Evolutionary conservation across 2,329 filamentous ascomycete genomes (phyloP).

Genomic region (Penicillium polonicum): DNA sequence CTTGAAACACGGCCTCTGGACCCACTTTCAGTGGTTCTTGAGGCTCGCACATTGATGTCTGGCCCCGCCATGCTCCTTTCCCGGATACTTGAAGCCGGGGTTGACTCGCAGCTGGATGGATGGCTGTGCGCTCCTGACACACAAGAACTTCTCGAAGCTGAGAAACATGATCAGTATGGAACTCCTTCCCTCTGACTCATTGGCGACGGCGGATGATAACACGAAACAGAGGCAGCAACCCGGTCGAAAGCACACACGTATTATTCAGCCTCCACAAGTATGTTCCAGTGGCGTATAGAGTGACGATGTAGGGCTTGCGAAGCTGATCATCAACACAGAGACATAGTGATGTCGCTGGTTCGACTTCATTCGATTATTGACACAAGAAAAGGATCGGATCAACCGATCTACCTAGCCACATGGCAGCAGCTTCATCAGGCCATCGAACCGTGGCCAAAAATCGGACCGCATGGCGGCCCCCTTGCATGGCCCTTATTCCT

Average conservation of each 20-base stretch:
- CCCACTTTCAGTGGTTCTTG: conserved; percentile 29
- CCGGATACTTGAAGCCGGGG: conserved; percentile 24
- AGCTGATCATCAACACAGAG: conserved; percentile 14
- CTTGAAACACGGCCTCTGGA: conserved; percentile 25
- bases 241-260: conserved; percentile 2
- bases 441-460: conserved; percentile 31
- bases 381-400: conserved; percentile 10
- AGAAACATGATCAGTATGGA: conserved; percentile 6
- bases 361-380: conserved; percentile 22
- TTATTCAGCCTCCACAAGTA: conserved; percentile 23
- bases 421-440: conserved; percentile 30
- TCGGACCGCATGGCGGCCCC: conserved; percentile 29
- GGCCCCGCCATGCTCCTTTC: conserved; percentile 32
- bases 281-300: background rate
- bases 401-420: conserved; percentile 22
- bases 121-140: conserved; percentile 25
- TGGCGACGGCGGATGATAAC: background rate
- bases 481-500: conserved; percentile 35
- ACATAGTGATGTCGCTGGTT: conserved; percentile 26
- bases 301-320: background rate
- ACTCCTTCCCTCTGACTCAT: too few relatives aligned
- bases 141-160: conserved; percentile 9
- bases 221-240: background rate
- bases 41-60: conserved; percentile 31
- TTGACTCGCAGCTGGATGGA: conserved; percentile 25